Conservation (phyloP, 306 rosid species). For the Prunus dulcis region DNA sequence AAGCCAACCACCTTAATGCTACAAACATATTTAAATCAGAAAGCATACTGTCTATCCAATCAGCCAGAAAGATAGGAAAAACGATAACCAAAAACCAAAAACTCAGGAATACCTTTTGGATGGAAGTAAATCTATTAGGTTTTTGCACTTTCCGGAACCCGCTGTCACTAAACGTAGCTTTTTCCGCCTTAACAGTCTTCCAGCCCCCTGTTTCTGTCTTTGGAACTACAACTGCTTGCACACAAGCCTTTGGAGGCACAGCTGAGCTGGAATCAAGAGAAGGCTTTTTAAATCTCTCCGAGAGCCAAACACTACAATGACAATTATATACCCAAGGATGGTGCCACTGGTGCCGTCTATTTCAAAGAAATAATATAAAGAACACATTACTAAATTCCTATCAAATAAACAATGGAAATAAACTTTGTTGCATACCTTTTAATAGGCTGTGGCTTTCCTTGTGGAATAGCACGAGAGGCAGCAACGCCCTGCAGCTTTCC, state of each 20-base stretch:
- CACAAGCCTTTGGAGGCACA: conserved; percentile 30
- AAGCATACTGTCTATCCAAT: conserved; percentile 1
- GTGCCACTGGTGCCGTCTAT: background rate
- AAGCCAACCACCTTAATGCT: conserved; percentile 9
- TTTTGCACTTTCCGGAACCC: conserved; percentile 37
- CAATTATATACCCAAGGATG: background rate
- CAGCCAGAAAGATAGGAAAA: conserved; percentile 9
- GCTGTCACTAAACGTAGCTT: conserved; percentile 32
- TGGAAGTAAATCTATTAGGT: conserved; percentile 30
- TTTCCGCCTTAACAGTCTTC: conserved; percentile 60
- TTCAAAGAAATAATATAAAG: background rate
- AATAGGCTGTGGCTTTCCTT: conserved; percentile 38
- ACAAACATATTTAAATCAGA: conserved; percentile 11
- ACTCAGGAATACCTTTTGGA: conserved; percentile 38
- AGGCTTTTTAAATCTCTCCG: conserved; percentile 17
- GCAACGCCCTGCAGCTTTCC: conserved; percentile 50
- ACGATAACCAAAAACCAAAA: background rate
- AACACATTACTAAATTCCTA: conserved; percentile 5
- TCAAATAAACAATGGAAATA: background rate
- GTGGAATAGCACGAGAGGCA: conserved; percentile 22
- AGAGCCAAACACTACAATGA: background rate
- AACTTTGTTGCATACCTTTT: conserved; percentile 40
- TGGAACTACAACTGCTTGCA: conserved; percentile 40
- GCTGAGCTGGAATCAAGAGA: conserved; percentile 45
- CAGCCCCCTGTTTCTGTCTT: conserved; percentile 56